Evolutionary conservation across 441 rosid species (phyloP).

Genomic region (Manihot esculenta): DNA sequence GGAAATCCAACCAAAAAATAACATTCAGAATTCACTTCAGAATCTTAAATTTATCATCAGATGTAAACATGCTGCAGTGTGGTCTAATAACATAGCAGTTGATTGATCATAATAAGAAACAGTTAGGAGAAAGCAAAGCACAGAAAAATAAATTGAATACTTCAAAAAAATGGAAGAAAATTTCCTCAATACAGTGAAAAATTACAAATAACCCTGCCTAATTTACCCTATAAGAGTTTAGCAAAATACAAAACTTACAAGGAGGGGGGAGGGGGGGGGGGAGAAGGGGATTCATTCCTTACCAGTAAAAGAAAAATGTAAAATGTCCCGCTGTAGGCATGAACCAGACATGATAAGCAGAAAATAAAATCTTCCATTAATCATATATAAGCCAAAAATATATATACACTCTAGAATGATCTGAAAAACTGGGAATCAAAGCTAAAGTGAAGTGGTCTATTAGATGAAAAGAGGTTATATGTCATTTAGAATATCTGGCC

Average conservation of each 20-base stretch:
- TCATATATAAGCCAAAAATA: neutral
- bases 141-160: neutral
- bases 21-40: neutral
- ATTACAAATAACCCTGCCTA: neutral
- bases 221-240: neutral
- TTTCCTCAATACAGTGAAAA: too few relatives aligned
- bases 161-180: neutral
- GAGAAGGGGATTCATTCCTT: too few relatives aligned
- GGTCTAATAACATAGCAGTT: neutral
- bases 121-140: neutral
- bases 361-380: neutral
- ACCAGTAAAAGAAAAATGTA: too few relatives aligned
- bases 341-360: neutral
- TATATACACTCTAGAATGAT: neutral
- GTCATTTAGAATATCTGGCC: neutral
- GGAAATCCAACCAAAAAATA: constrained; percentile 6
- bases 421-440: neutral
- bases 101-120: neutral
- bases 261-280: too few relatives aligned
- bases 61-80: neutral
- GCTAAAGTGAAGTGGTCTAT: neutral
- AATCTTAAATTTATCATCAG: neutral
- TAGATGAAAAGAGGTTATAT: neutral
- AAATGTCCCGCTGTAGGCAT: neutral
- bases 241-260: too few relatives aligned